Evolutionary conservation across 2,329 filamentous ascomycete species (phyloP).

Genomic region (Colletotrichum phormii): DNA sequence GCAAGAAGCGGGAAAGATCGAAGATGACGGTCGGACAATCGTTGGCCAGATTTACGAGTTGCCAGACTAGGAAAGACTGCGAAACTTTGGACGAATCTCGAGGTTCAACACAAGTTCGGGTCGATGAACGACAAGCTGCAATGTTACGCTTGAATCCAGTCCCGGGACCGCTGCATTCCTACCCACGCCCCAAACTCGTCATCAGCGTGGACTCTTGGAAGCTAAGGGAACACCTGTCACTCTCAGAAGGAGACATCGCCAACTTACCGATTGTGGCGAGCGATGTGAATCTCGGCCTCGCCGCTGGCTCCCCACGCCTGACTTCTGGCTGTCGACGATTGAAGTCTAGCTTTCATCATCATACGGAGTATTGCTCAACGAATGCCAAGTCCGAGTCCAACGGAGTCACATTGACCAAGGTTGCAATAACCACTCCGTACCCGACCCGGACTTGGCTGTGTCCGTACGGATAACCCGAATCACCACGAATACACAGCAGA

Average conservation of each 20-base stretch:
- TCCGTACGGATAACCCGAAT: neutral
- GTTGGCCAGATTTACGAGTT: conserved; percentile 31
- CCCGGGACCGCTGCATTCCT: neutral
- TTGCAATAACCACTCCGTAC: neutral
- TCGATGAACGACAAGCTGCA: conserved; percentile 1
- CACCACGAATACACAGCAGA: neutral
- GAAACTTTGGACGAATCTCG: neutral
- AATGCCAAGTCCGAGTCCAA: neutral
- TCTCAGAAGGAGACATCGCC: neutral
- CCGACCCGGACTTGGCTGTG: neutral
- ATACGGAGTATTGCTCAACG: neutral
- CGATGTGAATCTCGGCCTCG: neutral
- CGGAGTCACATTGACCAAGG: neutral
- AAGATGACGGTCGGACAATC: neutral
- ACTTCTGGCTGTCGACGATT: neutral
- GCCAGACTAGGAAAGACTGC: conserved; percentile 7
- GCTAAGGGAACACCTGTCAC: neutral
- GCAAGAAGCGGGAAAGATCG: conserved; percentile 23
- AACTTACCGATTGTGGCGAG: neutral
- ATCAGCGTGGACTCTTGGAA: neutral
- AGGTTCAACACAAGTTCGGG: neutral
- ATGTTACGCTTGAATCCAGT: neutral
- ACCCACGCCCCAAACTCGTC: neutral
- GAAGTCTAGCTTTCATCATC: neutral
- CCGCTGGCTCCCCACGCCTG: neutral